Conservation (phyloP, 805 yeast genomes). For the Grigorovia humatica region DNA sequence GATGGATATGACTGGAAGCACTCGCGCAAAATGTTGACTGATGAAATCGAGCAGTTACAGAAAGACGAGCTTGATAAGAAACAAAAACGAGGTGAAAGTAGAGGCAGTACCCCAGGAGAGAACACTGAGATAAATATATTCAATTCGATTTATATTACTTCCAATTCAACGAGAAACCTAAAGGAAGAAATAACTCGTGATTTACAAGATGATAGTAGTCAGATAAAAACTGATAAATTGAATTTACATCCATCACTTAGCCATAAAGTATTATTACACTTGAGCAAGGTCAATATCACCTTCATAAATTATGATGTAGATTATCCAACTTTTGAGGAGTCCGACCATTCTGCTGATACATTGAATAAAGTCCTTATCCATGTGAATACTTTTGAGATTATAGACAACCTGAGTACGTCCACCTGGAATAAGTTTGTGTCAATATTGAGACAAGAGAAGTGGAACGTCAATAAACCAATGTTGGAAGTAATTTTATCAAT, state of each 20-base stretch:
- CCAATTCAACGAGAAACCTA: neutral
- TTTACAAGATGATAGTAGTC: conserved; percentile 30
- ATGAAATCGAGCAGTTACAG: conserved; percentile 44
- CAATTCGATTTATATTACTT: conserved; percentile 65
- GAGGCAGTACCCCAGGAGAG: neutral
- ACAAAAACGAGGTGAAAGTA: neutral
- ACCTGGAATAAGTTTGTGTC: conserved; percentile 84
- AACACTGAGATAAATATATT: conserved; percentile 24
- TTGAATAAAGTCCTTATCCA: conserved; percentile 41
- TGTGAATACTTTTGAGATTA: conserved; percentile 46
- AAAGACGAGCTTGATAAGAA: neutral
- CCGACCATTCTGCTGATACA: conserved; percentile 32
- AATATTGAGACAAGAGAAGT: conserved; percentile 52
- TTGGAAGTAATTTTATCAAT: conserved; percentile 41
- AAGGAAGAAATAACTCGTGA: conserved; percentile 41
- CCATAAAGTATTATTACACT: conserved; percentile 49
- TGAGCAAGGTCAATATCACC: conserved; percentile 41
- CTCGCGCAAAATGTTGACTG: conserved; percentile 56
- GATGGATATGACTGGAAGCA: conserved; percentile 93
- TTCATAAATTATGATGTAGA: conserved; percentile 37
- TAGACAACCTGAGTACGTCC: conserved; percentile 75
- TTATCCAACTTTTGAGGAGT: conserved; percentile 32
- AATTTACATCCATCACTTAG: conserved; percentile 53
- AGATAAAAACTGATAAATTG: conserved; percentile 31
- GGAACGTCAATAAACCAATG: conserved; percentile 56